phyloP scores from a whole-genome alignment of 2,329 filamentous ascomycete genomes.

The Colletotrichum abscissum region DNA sequence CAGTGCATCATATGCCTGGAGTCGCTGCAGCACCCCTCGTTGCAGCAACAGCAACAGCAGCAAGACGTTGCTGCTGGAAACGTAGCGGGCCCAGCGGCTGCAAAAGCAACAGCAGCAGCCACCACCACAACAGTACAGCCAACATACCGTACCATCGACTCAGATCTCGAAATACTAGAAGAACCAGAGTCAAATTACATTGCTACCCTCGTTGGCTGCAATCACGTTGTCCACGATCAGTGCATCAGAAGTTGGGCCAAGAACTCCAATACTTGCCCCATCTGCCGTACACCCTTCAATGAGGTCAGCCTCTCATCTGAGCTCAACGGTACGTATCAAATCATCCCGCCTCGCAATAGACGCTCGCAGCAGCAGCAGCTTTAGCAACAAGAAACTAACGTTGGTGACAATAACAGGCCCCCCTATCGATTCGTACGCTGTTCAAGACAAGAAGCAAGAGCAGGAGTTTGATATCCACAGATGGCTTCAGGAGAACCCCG shows the following conservation, averaged over 20 bases:
- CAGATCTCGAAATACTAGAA: slow-evolving; percentile 35
- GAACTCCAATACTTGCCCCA: slow-evolving; percentile 96
- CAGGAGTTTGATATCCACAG: slow-evolving; percentile 86
- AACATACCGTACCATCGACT: slow-evolving; percentile 27
- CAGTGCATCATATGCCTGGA: slow-evolving; percentile 79
- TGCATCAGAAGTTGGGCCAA: slow-evolving; percentile 96
- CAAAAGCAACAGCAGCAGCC: slow-evolving; percentile 33
- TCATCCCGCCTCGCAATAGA: neutral
- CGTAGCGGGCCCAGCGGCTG: slow-evolving; percentile 18
- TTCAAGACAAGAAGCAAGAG: slow-evolving; percentile 88
- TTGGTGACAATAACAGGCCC: slow-evolving; percentile 55
- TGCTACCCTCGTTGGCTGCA: slow-evolving; percentile 78
- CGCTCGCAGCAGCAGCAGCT: neutral
- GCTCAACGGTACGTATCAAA: slow-evolving; percentile 40
- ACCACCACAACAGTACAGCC: slow-evolving; percentile 38
- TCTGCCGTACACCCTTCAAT: slow-evolving; percentile 94
- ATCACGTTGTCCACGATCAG: slow-evolving; percentile 91
- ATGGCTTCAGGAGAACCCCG: slow-evolving; percentile 77
- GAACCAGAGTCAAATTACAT: slow-evolving; percentile 56
- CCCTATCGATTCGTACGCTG: slow-evolving; percentile 68
- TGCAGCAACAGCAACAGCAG: slow-evolving; percentile 29
- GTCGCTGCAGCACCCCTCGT: slow-evolving; percentile 58
- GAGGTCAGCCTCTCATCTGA: slow-evolving; percentile 85
- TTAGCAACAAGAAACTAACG: slow-evolving; percentile 37
- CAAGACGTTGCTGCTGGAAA: slow-evolving; percentile 39